These are phyloP conservation scores for Citrus trifoliata DNA, from an alignment of 345 rosid species.

Conservation along the genomic window DNA sequence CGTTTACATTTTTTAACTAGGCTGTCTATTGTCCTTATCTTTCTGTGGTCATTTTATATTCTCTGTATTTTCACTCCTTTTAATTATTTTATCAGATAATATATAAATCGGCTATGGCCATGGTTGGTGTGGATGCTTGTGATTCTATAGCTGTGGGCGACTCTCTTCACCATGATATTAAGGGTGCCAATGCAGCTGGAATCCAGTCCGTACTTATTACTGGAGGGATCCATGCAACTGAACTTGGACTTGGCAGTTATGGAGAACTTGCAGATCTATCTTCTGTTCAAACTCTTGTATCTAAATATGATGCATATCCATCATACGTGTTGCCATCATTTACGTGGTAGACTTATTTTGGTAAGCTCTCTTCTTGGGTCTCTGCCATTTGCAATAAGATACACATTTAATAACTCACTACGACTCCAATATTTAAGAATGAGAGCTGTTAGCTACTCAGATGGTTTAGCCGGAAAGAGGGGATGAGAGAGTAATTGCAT, in stretches of 20 bases:
- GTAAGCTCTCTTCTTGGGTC: slow-evolving; percentile 1
- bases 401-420: too few species aligned
- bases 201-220: slow-evolving; percentile 67
- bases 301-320: slow-evolving; percentile 61
- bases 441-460: background rate
- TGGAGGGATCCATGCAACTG: slow-evolving; percentile 76
- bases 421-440: too few species aligned
- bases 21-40: background rate
- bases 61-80: background rate
- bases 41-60: background rate
- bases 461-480: background rate
- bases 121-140: slow-evolving; percentile 52
- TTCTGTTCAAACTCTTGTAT: slow-evolving; percentile 54
- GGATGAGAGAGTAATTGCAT: background rate
- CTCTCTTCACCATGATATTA: slow-evolving; percentile 90
- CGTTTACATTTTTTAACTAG: background rate
- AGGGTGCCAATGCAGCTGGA: slow-evolving; percentile 83
- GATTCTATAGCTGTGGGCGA: slow-evolving; percentile 82
- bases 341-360: slow-evolving; percentile 43
- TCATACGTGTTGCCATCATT: slow-evolving; percentile 71
- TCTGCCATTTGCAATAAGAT: background rate
- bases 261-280: slow-evolving; percentile 60
- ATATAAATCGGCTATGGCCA: slow-evolving; percentile 70
- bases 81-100: slow-evolving; percentile 52
- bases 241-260: slow-evolving; percentile 63